phyloP scores from a whole-genome alignment of 164 flowering plant genomes.

The Macadamia tetraphylla region DNA sequence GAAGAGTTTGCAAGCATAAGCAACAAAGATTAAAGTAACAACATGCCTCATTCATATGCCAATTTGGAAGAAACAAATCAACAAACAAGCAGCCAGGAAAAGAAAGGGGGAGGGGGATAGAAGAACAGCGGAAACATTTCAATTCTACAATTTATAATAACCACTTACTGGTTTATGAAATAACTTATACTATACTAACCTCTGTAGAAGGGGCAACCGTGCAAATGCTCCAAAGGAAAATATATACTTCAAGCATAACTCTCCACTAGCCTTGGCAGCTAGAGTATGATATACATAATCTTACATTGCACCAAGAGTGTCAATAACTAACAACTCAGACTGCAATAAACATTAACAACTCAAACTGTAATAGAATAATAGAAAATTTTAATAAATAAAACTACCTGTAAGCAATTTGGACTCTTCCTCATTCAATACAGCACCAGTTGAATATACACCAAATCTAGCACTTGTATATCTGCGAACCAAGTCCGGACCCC shows the following conservation, averaged over 20 bases:
- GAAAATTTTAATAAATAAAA: not conserved
- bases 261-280: constrained; percentile 96
- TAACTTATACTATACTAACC: constrained; percentile 33
- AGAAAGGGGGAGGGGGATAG: not conserved
- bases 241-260: constrained; percentile 85
- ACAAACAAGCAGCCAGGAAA: too few species aligned
- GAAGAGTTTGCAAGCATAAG: too few species aligned
- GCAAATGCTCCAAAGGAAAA: constrained; percentile 95
- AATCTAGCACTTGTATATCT: constrained; percentile 70
- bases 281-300: constrained; percentile 87
- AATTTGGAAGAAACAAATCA: too few species aligned
- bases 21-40: too few species aligned
- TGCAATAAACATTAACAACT: not conserved
- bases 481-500: constrained; percentile 76
- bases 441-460: constrained; percentile 48
- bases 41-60: too few species aligned
- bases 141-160: too few species aligned
- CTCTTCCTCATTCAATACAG: constrained; percentile 48
- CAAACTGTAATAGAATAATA: too few species aligned
- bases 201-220: constrained; percentile 65
- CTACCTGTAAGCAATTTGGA: constrained; percentile 70
- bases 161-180: not conserved
- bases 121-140: not conserved
- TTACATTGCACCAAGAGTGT: constrained; percentile 21
- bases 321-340: constrained; percentile 2